Base-by-base conservation (phyloP, 1,284 basidiomycete genomes). In the Vanrija pseudolonga region DNA sequence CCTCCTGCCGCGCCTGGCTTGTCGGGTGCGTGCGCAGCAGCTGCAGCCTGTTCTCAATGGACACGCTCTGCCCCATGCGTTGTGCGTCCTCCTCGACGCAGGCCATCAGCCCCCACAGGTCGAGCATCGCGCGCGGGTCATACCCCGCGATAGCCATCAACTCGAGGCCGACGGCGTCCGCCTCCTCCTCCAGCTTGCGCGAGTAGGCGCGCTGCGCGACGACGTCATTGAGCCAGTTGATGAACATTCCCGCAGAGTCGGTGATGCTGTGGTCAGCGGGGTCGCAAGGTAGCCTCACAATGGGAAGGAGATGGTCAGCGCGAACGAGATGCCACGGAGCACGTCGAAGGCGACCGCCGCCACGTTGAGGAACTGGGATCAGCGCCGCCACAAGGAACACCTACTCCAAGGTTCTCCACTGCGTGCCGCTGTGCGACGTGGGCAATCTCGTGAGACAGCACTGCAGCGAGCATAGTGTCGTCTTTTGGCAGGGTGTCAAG, bases 171-270 rank as follows among this genome's bases (percentile, higher is more conserved):
- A 82, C 73, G 11, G 72, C 64, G 53, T 82, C 80, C 1, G 80
- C 80, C 60, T 82, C 80, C 61, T 73, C 73, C 61, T 82, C 80
- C 17, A 82, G 63, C 63, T 80, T 80, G 38, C 80, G 70, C 22
- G 78, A 79, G 57, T 77, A 82, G 2, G 80, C 80, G 20, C 79
- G 64, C 48, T 78, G 72, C 4, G 79, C 78, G 0, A 81, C 74
- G 18, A 78, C 68, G 48, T 81, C 76, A 58, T 80, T 80, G 38
- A 80, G 59, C 63, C 76, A 77, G 53, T 80, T 82, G 62, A 82
- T 76, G 47, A 71, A 71, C 17, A 78, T 60, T 1, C 73, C 78
- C 6, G 79, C 73, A 2, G 76, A 75, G 59, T 81, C 80, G 38
- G 77, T 78, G 32, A 81, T 65, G 26, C 77, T 79, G 60, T 3